These are phyloP conservation scores for Piper betle DNA, from an alignment of 164 flowering plant species.

Conservation along the genomic window DNA sequence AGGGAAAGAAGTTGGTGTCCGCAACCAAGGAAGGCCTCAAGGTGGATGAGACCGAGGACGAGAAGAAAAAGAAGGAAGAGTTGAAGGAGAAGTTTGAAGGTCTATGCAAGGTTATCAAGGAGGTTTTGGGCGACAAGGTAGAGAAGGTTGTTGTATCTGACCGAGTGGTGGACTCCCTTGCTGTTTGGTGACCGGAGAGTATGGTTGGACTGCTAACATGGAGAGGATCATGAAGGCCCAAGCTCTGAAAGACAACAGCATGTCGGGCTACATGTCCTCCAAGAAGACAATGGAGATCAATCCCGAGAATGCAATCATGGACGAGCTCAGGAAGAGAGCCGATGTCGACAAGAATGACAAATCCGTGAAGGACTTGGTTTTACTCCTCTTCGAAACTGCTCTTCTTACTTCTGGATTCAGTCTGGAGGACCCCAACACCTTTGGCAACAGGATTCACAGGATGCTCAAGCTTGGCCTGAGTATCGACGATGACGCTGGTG, in stretches of 20 bases:
- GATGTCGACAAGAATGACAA: slow-evolving; percentile 56
- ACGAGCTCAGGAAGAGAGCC: slow-evolving; percentile 57
- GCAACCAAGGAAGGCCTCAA: slow-evolving; percentile 65
- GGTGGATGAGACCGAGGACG: slow-evolving; percentile 42
- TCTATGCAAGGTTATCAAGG: slow-evolving; percentile 50
- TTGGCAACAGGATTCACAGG: slow-evolving; percentile 44
- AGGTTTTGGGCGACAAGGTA: slow-evolving; percentile 47
- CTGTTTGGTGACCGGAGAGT: slow-evolving; percentile 56
- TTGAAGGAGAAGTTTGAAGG: slow-evolving; percentile 34
- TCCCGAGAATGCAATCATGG: slow-evolving; percentile 56
- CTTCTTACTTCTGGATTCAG: slow-evolving; percentile 51
- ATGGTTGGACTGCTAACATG: slow-evolving; percentile 70
- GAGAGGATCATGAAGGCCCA: slow-evolving; percentile 67
- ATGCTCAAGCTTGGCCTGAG: slow-evolving; percentile 53
- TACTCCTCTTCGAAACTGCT: slow-evolving; percentile 50
- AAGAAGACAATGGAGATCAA: slow-evolving; percentile 73
- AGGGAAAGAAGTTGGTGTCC: slow-evolving; percentile 59
- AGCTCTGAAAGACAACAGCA: slow-evolving; percentile 47
- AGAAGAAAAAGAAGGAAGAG: slow-evolving; percentile 42
- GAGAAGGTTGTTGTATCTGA: slow-evolving; percentile 60
- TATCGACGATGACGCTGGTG: slow-evolving; percentile 36
- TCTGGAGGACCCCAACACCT: slow-evolving; percentile 47
- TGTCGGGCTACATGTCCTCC: slow-evolving; percentile 55
- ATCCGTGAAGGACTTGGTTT: slow-evolving; percentile 47
- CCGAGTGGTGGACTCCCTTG: slow-evolving; percentile 53